Base-by-base conservation (phyloP, 805 yeast genomes). In the Lipomyces oligophaga region DNA sequence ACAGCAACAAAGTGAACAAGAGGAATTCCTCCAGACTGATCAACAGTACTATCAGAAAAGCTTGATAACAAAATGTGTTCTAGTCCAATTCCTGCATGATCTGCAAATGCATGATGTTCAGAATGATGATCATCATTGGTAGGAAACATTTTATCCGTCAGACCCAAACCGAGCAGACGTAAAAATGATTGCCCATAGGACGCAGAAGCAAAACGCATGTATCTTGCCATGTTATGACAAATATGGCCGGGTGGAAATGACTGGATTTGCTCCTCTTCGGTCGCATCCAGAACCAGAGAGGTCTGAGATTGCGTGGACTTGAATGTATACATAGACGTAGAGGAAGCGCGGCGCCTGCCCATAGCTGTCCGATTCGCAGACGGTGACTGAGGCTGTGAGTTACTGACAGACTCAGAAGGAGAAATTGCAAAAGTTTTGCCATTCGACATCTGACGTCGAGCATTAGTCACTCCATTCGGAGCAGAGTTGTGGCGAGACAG, bases 131-230 rank as follows among this genome's bases (percentile, higher is more conserved):
- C 49, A 30, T 49, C 55, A 24, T 50, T 53, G 4, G 60, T 36
- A 21, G 60, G 58, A 37, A 60, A 49, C 20, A 45, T 47, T 19
- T 51, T 38, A n/a, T 55, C 59, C 8, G 55, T 50, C 21, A 47
- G 41, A 20, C 63, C 58, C 34, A 62, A 48, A 8, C 67, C 65
- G 13, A 63, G 47, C 13, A 64, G 46, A 15, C 62, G 49, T 60
- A 64, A 57, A 40, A 64, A 64, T 5, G 66, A 59, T 40, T 60
- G 63, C 10, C 68, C 68, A 39, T 64, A 64, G 5, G 67, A 61
- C 2, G 67, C 68, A 8, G 66, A 59, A 5, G 67, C 62, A 44
- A 55, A 64, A 20, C 64, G 50, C 41, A 60, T 59, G 39, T 60
- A 64, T 35, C 59, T 59, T 1, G 65, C 64, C 58, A 63, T 47